phyloP scores from a whole-genome alignment of 805 yeast genomes.

The Metschnikowia continentalis region DNA sequence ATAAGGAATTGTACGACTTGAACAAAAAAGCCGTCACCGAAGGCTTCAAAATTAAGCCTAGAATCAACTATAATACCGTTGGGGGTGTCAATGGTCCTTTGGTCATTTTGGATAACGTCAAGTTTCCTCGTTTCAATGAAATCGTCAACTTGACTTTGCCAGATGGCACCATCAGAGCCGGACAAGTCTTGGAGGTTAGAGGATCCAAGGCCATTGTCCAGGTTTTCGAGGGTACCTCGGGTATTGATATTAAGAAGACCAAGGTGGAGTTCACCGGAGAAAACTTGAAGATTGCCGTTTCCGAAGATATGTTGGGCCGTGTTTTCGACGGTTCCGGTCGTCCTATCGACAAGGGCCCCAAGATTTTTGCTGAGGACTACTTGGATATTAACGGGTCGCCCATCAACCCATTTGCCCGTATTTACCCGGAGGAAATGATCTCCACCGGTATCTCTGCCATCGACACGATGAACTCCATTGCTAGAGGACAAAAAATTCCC shows the following conservation, averaged over 20 bases:
- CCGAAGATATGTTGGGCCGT: slow-evolving; percentile 97
- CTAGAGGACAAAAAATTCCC: slow-evolving; percentile 99
- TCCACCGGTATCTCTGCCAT: slow-evolving; percentile 98
- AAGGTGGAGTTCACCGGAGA: slow-evolving; percentile 96
- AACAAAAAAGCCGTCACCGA: slow-evolving; percentile 90
- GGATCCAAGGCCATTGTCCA: slow-evolving; percentile 97
- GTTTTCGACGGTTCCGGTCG: slow-evolving; percentile 98
- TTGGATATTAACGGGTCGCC: slow-evolving; percentile 98
- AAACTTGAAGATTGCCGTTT: slow-evolving; percentile 86
- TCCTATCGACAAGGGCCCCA: slow-evolving; percentile 97
- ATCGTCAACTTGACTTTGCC: slow-evolving; percentile 96
- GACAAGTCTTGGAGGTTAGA: slow-evolving; percentile 96
- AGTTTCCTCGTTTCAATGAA: slow-evolving; percentile 76
- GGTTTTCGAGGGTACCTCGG: slow-evolving; percentile 98
- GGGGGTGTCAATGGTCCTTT: slow-evolving; percentile 98
- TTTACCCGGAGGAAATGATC: slow-evolving; percentile 99
- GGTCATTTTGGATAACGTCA: slow-evolving; percentile 58
- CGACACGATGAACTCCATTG: slow-evolving; percentile 99
- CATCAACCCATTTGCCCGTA: slow-evolving; percentile 96
- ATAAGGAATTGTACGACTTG: slow-evolving; percentile 55
- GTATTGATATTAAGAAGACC: slow-evolving; percentile 97
- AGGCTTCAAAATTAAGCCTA: slow-evolving; percentile 87
- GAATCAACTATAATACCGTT: slow-evolving; percentile 91
- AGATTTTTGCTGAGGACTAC: slow-evolving; percentile 97
- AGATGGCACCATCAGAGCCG: slow-evolving; percentile 91